Evolutionary conservation across 1,139 yeast genomes (phyloP).

Genomic region (Kodamaea ohmeri): DNA sequence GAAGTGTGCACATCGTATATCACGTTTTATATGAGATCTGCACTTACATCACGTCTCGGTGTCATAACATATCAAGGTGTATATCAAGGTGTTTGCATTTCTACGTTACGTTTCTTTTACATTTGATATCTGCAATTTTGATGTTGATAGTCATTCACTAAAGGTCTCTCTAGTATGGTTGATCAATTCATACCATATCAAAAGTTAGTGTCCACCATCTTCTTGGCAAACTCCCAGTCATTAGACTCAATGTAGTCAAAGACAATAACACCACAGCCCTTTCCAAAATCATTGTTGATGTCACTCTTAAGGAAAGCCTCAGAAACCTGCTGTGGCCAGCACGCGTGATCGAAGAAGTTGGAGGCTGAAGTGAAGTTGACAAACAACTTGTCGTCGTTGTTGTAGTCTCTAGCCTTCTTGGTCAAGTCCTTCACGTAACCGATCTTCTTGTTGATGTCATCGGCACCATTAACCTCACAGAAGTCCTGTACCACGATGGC

Average conservation of each 20-base stretch:
- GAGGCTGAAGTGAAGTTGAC: slow-evolving; percentile 76
- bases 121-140: no score
- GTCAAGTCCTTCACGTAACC: slow-evolving; percentile 57
- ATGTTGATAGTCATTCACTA: no score
- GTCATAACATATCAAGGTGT: no score
- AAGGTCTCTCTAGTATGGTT: no score
- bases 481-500: slow-evolving; percentile 68
- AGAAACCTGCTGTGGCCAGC: slow-evolving; percentile 76
- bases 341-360: slow-evolving; percentile 64
- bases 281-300: slow-evolving; percentile 50
- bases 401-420: slow-evolving; percentile 50
- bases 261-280: slow-evolving; percentile 59
- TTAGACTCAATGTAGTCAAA: slow-evolving; percentile 66
- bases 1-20: no score
- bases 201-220: slow-evolving; percentile 58
- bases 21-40: no score
- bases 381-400: slow-evolving; percentile 55
- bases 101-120: no score
- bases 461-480: slow-evolving; percentile 57
- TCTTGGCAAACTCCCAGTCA: slow-evolving; percentile 57
- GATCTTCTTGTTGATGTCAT: slow-evolving; percentile 58
- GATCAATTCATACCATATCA: background rate
- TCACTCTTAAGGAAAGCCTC: slow-evolving; percentile 47
- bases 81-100: no score
- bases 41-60: no score